Percentiles rank a stretch among this genome's conserved stretches.
These are phyloP conservation scores for Exophiala sp. DNA, from an alignment of 2,329 filamentous ascomycete genomes.

Conservation along the genomic window DNA sequence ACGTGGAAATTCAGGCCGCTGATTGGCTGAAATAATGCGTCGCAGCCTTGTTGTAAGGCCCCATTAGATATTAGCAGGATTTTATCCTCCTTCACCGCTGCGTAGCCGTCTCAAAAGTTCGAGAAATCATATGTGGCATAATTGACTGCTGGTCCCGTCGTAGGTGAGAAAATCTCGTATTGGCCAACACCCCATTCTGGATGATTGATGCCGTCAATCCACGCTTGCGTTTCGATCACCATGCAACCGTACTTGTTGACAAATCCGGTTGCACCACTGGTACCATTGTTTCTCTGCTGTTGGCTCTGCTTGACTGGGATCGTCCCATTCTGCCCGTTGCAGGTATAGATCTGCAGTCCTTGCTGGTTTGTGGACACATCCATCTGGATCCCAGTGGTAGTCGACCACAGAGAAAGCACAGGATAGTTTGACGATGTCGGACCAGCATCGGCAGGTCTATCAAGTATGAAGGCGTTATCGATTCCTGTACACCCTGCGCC, in stretches of 20 bases:
- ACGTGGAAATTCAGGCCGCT: conserved; percentile 10
- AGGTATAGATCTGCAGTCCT: conserved; percentile 85
- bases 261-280: conserved; percentile 46
- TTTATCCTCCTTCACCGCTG: background rate
- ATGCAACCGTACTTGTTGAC: conserved; percentile 72
- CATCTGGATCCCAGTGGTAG: conserved; percentile 74
- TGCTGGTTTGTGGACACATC: conserved; percentile 81
- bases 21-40: conserved; percentile 12
- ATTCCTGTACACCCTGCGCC: conserved; percentile 81
- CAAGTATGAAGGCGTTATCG: conserved; percentile 57
- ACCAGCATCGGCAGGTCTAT: conserved; percentile 35
- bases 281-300: conserved; percentile 53
- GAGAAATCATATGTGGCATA: conserved; percentile 46
- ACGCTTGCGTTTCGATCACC: conserved; percentile 89
- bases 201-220: conserved; percentile 90
- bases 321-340: conserved; percentile 69
- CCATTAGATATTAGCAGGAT: background rate
- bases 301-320: conserved; percentile 42
- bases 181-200: conserved; percentile 72
- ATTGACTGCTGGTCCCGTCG: conserved; percentile 40
- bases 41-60: background rate
- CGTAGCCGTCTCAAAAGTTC: conserved; percentile 31
- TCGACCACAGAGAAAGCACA: conserved; percentile 62
- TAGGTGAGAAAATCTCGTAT: conserved; percentile 41
- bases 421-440: conserved; percentile 35